Evolutionary conservation across 1,139 yeast genomes (phyloP).

Genomic region (Debaryomycetaceae sp.): DNA sequence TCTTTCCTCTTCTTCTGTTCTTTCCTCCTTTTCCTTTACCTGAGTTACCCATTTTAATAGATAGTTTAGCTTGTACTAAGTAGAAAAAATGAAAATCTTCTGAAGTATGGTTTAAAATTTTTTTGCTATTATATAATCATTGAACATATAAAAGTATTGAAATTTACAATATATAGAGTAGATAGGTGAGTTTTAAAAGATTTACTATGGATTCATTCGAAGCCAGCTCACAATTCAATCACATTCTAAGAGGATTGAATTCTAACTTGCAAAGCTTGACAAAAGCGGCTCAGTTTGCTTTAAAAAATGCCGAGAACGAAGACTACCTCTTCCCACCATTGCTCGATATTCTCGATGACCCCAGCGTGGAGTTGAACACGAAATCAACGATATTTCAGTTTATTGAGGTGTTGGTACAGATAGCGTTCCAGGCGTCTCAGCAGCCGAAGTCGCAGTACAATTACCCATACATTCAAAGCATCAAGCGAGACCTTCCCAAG

Average conservation of each 20-base stretch:
- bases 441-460: slow-evolving; percentile 29
- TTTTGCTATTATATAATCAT: neutral
- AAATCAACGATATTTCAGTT: slow-evolving; percentile 68
- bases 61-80: neutral
- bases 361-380: slow-evolving; percentile 49
- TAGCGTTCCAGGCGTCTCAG: slow-evolving; percentile 30
- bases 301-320: slow-evolving; percentile 56
- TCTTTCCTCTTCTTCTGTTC: slow-evolving; percentile 99
- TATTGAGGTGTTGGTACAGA: slow-evolving; percentile 54
- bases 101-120: neutral
- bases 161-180: no score
- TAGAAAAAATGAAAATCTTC: neutral
- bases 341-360: slow-evolving; percentile 58
- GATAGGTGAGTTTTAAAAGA: no score
- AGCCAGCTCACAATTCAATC: slow-evolving; percentile 66
- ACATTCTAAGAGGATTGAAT: slow-evolving; percentile 55
- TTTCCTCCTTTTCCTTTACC: slow-evolving; percentile 65
- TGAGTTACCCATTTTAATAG: slow-evolving; percentile 44
- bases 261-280: slow-evolving; percentile 60
- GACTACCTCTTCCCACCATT: slow-evolving; percentile 75
- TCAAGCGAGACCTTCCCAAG: slow-evolving; percentile 39
- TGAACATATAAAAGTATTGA: neutral
- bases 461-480: slow-evolving; percentile 47
- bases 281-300: slow-evolving; percentile 57
- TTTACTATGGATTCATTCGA: slow-evolving; percentile 79